phyloP scores from a whole-genome alignment of 495 filamentous ascomycete genomes.

The Neurospora intermedia region DNA sequence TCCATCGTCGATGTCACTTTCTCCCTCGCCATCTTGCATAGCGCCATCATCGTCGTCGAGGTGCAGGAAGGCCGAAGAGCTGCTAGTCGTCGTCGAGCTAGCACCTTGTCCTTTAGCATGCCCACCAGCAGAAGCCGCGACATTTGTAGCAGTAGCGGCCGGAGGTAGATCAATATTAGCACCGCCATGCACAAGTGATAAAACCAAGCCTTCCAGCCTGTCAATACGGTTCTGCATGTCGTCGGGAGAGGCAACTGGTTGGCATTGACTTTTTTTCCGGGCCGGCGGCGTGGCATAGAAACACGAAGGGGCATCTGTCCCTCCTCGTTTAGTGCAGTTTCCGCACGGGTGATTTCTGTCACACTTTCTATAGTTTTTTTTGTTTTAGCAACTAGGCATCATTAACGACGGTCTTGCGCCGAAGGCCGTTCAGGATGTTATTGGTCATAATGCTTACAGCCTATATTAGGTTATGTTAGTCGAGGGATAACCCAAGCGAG shows the following conservation, averaged over 20 bases:
- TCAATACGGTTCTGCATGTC: constrained; percentile 99
- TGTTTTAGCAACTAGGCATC: background rate
- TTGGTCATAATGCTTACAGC: constrained; percentile 14
- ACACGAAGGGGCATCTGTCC: constrained; percentile 68
- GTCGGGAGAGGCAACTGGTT: constrained; percentile 59
- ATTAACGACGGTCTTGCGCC: constrained; percentile 4
- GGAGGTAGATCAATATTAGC: constrained; percentile 33
- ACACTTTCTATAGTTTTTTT: constrained; percentile 52
- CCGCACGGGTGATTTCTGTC: constrained; percentile 88
- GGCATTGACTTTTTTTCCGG: constrained; percentile 66
- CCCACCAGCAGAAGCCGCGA: constrained; percentile 48
- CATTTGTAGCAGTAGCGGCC: constrained; percentile 15
- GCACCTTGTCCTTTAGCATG: constrained; percentile 41
- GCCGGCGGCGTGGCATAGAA: constrained; percentile 73
- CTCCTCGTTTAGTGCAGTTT: constrained; percentile 77
- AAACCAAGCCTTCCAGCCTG: constrained; percentile 84
- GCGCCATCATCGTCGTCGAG: constrained; percentile 43
- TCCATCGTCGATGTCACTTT: constrained; percentile 75
- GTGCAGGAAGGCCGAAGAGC: constrained; percentile 45
- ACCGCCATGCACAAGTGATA: constrained; percentile 93
- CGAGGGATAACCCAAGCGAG: background rate
- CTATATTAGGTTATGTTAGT: constrained; percentile 21
- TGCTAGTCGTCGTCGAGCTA: constrained; percentile 51
- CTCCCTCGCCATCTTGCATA: constrained; percentile 45
- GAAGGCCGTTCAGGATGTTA: background rate